These are phyloP conservation scores for Lichtheimia ramosa DNA, from an alignment of 371 early-diverging fungal genomes.

Conservation along the genomic window DNA sequence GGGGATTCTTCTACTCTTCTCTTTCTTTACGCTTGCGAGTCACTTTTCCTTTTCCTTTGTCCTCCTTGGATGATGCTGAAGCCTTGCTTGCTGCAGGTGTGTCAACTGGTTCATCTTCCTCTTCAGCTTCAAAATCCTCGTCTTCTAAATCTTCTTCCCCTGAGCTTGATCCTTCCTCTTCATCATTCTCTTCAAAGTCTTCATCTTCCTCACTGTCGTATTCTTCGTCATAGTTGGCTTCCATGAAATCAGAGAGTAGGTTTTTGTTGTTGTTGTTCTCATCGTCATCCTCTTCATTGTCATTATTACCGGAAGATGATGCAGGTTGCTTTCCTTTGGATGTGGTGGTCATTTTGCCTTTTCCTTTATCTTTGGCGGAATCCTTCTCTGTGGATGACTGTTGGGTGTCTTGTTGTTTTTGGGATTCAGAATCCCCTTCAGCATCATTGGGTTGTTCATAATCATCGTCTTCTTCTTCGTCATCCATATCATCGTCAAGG, in stretches of 20 bases:
- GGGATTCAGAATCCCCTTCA: conserved; percentile 1
- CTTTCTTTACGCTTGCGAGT: conserved; percentile 18
- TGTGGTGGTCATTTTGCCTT: conserved; percentile 25
- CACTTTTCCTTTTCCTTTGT: conserved; percentile 18
- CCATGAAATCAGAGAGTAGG: conserved; percentile 14
- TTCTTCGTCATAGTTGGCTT: conserved; percentile 17
- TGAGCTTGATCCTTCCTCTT: conserved; percentile 18
- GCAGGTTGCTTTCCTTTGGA: not conserved
- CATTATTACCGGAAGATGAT: not conserved
- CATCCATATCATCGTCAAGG: conserved; percentile 39
- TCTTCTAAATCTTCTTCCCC: conserved; percentile 37
- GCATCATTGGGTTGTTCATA: not conserved
- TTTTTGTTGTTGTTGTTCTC: conserved; percentile 6
- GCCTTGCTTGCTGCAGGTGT: conserved; percentile 1
- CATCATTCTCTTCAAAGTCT: conserved; percentile 17
- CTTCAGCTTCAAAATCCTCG: conserved; percentile 29
- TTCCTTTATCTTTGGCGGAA: conserved; percentile 26
- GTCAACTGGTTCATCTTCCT: conserved; percentile 17
- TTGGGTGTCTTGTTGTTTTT: conserved; percentile 5
- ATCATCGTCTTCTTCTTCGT: conserved; percentile 21
- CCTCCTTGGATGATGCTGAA: conserved; percentile 2
- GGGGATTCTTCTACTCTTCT: conserved; percentile 7
- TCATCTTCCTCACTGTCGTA: conserved; percentile 22
- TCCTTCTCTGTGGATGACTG: conserved; percentile 1
- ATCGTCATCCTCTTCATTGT: conserved; percentile 19